Conservation (phyloP, 495 filamentous ascomycete species). For the Penicillium cosmopolitanum region DNA sequence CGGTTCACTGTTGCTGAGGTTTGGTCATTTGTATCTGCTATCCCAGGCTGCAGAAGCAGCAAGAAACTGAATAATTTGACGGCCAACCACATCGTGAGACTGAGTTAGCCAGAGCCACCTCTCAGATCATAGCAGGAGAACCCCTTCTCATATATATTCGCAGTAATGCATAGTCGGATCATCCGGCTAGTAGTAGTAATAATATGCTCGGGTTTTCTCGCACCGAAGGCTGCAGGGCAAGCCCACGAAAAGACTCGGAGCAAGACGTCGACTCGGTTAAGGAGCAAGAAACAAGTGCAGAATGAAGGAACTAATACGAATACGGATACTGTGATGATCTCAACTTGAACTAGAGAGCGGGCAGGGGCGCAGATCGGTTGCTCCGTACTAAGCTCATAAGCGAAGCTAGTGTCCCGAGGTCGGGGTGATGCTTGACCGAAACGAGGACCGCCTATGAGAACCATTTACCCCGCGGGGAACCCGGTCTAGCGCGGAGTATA, state of each 20-base stretch:
- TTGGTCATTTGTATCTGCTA: conserved; percentile 24
- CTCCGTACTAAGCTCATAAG: background rate
- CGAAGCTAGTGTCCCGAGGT: background rate
- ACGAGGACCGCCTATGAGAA: background rate
- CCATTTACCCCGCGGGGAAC: conserved; percentile 10
- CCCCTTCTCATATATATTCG: no score
- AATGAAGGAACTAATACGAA: no score
- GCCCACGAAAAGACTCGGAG: background rate
- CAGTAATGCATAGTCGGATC: no score
- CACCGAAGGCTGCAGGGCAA: no score
- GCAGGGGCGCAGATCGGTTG: background rate
- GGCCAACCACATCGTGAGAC: conserved; percentile 8
- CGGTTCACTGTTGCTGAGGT: conserved; percentile 15
- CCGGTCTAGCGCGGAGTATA: conserved; percentile 14
- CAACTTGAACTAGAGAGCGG: background rate
- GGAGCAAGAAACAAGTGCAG: background rate
- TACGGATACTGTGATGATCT: background rate
- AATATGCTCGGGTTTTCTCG: no score
- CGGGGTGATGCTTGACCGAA: background rate
- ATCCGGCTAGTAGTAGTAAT: no score
- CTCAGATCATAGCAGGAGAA: no score
- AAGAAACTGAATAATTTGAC: conserved; percentile 3
- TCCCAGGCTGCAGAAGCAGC: conserved; percentile 13
- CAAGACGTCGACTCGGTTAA: background rate
- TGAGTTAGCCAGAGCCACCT: no score